Conservation (phyloP, 345 rosid species). For the Trapa incisa region DNA sequence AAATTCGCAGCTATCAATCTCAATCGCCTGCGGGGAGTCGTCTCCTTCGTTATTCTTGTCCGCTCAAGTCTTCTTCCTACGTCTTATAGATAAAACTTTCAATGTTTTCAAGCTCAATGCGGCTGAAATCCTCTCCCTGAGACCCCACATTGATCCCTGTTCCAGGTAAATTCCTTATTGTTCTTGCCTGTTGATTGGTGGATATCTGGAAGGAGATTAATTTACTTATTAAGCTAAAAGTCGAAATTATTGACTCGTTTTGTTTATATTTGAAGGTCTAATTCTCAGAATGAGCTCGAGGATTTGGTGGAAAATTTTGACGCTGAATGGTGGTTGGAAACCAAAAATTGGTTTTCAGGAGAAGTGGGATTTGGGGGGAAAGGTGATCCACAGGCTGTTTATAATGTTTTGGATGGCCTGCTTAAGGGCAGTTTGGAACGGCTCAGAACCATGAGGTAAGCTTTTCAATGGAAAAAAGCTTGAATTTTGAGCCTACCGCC, state of each 20-base stretch:
- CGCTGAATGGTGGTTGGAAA: constrained; percentile 10
- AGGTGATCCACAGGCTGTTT: constrained; percentile 32
- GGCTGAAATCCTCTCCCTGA: constrained; percentile 17
- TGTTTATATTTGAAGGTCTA: constrained; percentile 11
- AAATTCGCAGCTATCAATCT: constrained; percentile 25
- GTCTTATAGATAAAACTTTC: constrained; percentile 27
- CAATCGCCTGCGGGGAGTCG: constrained; percentile 29
- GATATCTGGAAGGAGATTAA: background rate
- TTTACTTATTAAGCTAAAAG: background rate
- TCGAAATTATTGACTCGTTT: background rate
- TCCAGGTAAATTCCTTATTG: constrained; percentile 18
- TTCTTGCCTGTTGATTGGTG: background rate
- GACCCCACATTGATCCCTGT: constrained; percentile 10
- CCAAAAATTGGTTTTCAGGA: constrained; percentile 24
- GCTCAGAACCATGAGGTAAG: constrained; percentile 49
- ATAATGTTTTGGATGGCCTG: constrained; percentile 42
- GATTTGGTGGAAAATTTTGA: constrained; percentile 12
- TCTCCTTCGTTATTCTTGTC: constrained; percentile 12
- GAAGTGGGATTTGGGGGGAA: constrained; percentile 19
- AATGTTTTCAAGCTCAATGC: constrained; percentile 33
- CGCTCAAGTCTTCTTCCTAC: constrained; percentile 22
- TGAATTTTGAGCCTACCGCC: background rate
- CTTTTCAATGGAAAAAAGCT: background rate
- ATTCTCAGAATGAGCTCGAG: constrained; percentile 18
- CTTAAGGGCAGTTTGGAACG: constrained; percentile 59